A percentile compares a stretch with the other conserved stretches of the same genome.
Conservation (phyloP, 2,329 filamentous ascomycete genomes). For the Colletotrichum tofieldiae region DNA sequence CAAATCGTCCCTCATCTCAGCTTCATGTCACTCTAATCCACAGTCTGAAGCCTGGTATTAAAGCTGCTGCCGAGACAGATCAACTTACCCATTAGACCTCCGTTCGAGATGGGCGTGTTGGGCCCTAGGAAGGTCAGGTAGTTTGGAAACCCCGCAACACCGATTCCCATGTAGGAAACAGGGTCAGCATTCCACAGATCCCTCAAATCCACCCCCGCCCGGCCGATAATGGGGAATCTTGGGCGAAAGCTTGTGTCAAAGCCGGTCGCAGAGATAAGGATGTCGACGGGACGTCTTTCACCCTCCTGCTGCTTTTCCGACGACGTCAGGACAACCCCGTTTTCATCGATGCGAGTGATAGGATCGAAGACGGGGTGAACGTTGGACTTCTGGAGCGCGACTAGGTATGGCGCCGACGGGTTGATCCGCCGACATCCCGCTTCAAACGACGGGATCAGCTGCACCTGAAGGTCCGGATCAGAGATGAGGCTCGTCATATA, state of each 20-base stretch:
- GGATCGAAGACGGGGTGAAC: constrained; percentile 54
- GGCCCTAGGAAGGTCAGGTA: constrained; percentile 52
- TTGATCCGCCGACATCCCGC: constrained; percentile 47
- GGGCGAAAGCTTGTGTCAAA: constrained; percentile 47
- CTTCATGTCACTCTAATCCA: no score
- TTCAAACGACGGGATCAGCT: constrained; percentile 46
- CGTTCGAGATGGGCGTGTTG: constrained; percentile 50
- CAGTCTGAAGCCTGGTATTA: no score
- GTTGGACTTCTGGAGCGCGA: constrained; percentile 58
- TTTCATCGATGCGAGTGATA: constrained; percentile 48
- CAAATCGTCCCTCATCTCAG: not conserved
- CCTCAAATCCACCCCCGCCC: constrained; percentile 42
- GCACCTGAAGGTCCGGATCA: constrained; percentile 21
- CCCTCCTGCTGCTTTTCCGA: constrained; percentile 22
- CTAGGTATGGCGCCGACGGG: constrained; percentile 59
- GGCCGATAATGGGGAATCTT: constrained; percentile 47
- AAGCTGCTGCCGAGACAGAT: not conserved
- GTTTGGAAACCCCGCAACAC: constrained; percentile 48
- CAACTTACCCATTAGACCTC: constrained; percentile 46
- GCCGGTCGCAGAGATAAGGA: constrained; percentile 45
- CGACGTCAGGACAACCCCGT: constrained; percentile 47
- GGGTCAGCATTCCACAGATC: constrained; percentile 45
- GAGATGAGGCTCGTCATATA: not conserved
- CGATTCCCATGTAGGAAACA: constrained; percentile 52
- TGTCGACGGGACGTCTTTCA: constrained; percentile 33